These are phyloP conservation scores for Penicillium herquei DNA, from an alignment of 495 filamentous ascomycete species.

Conservation along the genomic window DNA sequence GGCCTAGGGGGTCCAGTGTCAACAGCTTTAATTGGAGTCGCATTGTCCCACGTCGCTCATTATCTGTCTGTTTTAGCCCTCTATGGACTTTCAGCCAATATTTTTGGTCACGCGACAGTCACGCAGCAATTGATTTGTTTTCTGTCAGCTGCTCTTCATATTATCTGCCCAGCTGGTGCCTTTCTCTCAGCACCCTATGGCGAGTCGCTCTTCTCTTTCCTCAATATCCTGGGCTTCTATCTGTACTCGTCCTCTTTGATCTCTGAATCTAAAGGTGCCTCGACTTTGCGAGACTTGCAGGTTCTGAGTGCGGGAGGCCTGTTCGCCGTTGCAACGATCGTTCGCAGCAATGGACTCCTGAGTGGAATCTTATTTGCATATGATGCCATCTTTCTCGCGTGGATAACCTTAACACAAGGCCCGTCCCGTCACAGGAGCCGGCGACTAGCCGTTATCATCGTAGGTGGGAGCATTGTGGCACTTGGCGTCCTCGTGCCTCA, in stretches of 20 bases:
- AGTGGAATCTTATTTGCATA: slow-evolving; percentile 72
- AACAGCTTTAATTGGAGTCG: slow-evolving; percentile 54
- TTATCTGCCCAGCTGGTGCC: slow-evolving; percentile 81
- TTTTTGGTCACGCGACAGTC: slow-evolving; percentile 29
- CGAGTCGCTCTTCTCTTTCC: slow-evolving; percentile 75
- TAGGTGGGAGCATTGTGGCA: slow-evolving; percentile 66
- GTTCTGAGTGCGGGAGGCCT: slow-evolving; percentile 58
- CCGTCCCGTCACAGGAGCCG: slow-evolving; percentile 27
- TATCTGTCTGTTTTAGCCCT: slow-evolving; percentile 70
- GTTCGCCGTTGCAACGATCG: slow-evolving; percentile 72
- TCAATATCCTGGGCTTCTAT: slow-evolving; percentile 72
- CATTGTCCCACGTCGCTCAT: slow-evolving; percentile 70
- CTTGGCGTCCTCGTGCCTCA: slow-evolving; percentile 71
- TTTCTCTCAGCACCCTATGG: slow-evolving; percentile 88
- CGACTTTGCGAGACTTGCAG: slow-evolving; percentile 38
- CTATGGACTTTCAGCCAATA: slow-evolving; percentile 51
- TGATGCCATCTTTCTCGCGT: slow-evolving; percentile 46
- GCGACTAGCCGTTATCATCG: slow-evolving; percentile 52
- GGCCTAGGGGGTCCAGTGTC: slow-evolving; percentile 20
- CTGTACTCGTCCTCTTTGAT: slow-evolving; percentile 61
- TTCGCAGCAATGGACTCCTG: slow-evolving; percentile 85
- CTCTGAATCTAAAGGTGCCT: slow-evolving; percentile 22
- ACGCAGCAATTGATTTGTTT: slow-evolving; percentile 53
- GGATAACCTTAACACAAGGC: slow-evolving; percentile 29
- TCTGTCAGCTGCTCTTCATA: slow-evolving; percentile 67